A percentile compares a stretch with the other conserved stretches of the same genome.
Conservation (phyloP, 2,329 filamentous ascomycete species). For the Ascochyta clinopodiicola region DNA sequence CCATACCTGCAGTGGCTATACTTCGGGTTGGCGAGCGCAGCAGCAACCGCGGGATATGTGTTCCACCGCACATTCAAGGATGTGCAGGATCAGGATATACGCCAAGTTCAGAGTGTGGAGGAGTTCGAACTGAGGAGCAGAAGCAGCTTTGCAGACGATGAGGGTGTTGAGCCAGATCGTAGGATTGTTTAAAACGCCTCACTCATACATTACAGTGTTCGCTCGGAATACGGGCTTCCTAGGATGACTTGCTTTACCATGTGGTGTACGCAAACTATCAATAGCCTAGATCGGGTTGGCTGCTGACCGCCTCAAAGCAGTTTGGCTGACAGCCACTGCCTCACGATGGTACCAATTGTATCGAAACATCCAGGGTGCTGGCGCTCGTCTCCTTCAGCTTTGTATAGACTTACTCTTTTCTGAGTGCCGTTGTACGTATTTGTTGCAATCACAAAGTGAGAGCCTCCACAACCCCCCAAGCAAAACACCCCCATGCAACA, state of each 20-base stretch:
- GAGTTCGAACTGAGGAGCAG: slow-evolving; percentile 25
- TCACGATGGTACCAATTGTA: no score
- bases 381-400: no score
- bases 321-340: neutral
- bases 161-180: neutral
- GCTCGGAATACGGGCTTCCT: no score
- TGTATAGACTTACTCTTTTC: no score
- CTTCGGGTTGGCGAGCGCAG: slow-evolving; percentile 60
- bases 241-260: neutral
- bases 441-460: neutral
- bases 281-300: neutral
- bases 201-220: neutral
- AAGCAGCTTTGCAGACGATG: neutral
- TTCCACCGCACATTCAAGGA: slow-evolving; percentile 61
- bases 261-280: neutral
- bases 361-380: no score
- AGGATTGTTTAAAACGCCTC: neutral
- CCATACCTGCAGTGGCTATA: slow-evolving; percentile 74
- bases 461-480: slow-evolving; percentile 17
- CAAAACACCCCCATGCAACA: slow-evolving; percentile 31
- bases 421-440: no score
- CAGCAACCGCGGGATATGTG: slow-evolving; percentile 56
- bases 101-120: slow-evolving; percentile 10
- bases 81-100: slow-evolving; percentile 13
- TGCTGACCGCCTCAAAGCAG: neutral